A percentile compares a stretch with the other conserved stretches of the same genome.
phyloP scores from a whole-genome alignment of 345 rosid genomes.

The Barbarea vulgaris region DNA sequence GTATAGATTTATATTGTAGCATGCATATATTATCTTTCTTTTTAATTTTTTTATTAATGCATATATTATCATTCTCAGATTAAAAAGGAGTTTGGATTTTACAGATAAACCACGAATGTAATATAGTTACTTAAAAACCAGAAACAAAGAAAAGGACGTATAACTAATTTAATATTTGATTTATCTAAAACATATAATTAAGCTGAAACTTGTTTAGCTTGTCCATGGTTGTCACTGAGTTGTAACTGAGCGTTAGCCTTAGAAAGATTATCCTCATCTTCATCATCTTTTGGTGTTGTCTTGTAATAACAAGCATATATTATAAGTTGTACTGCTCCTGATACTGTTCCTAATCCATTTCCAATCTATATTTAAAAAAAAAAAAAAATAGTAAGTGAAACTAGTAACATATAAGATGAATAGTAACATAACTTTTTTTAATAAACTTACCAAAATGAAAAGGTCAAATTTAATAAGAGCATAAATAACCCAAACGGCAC shows the following conservation, averaged over 20 bases:
- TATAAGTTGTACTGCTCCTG: constrained; percentile 52
- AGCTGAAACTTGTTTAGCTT: constrained; percentile 34
- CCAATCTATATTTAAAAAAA: constrained; percentile 50
- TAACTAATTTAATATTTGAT: background rate
- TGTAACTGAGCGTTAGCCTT: constrained; percentile 32
- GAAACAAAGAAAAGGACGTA: background rate
- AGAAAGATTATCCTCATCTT: constrained; percentile 7
- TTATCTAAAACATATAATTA: constrained; percentile 10
- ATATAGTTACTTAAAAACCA: background rate
- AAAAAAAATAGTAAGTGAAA: background rate
- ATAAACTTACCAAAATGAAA: constrained; percentile 48
- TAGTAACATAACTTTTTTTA: background rate
- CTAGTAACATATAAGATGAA: background rate
- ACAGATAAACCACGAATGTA: background rate
- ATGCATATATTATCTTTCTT: background rate
- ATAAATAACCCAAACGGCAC: constrained; percentile 49
- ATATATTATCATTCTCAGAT: background rate
- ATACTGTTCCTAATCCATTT: constrained; percentile 62
- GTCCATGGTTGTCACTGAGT: constrained; percentile 35
- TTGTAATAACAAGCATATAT: constrained; percentile 55
- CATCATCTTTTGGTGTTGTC: constrained; percentile 44
- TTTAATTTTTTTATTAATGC: background rate
- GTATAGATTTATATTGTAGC: background rate
- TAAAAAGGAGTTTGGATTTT: background rate
- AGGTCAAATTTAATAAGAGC: constrained; percentile 53